Base-by-base conservation (phyloP, 2,329 filamentous ascomycete genomes). In the Colletotrichum somersetense region DNA sequence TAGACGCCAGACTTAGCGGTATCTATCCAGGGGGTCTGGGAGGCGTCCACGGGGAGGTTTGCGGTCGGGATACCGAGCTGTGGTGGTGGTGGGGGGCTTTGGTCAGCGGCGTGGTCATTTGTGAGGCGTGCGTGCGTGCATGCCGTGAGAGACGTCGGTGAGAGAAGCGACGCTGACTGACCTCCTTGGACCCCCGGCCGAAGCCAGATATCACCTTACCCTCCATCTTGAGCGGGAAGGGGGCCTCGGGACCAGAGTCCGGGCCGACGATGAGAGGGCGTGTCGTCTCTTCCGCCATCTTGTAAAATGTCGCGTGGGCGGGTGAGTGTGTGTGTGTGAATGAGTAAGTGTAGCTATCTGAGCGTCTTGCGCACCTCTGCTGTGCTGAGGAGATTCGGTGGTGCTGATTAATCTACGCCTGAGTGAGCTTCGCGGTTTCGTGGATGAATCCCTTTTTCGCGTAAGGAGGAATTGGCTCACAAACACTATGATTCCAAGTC, bases 41-140 rank as follows among this genome's bases (percentile, higher is more conserved):
- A 78, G 66, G 87, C 86, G 81, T 92, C 91, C 62, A 96, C 92
- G 77, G 91, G 91, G 56, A 98, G 90, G 85, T 98, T 99, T 80
- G 96, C 96, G 1, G 96, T 98, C 2, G 96, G 96, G 80, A 98
- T 98, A 77, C 96, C 96, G 79, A 98, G 93, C 91, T 97, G 73
- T 38, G 61, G 16, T 23, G 62, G 26, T 18, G 38, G n/a, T 14
- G 26, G 12, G n/a, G 10, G 10, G 2, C 11, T 26, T 66, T 38
- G 46, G 73, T 71, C 55, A 65, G 59, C 33, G 33, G 62, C 35
- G 26, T 42, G 7, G 42, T 44, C 20, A 30, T 69, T 72, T 63
- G 38, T 35, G 57, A 40, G 55, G 44, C 46, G 50, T 20, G 26
- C 20, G n/a, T 42, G n/a, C 12, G 57, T 16, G 42, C 55, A 64